These are phyloP conservation scores for Byssochlamys sp. DNA, from an alignment of 2,329 filamentous ascomycete species.

Conservation along the genomic window DNA sequence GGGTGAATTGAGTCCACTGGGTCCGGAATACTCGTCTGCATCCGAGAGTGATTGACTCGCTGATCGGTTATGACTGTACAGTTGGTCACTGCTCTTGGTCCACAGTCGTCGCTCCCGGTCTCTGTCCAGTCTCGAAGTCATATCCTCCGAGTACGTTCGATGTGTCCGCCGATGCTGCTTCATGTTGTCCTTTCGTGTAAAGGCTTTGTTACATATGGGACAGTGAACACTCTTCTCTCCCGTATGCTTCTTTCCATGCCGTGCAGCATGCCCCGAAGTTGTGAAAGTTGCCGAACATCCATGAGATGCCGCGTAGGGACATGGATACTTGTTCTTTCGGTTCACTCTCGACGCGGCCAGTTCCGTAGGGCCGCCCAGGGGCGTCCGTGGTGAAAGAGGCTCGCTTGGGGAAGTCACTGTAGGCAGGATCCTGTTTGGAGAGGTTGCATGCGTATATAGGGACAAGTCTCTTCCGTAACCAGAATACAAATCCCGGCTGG, in stretches of 20 bases:
- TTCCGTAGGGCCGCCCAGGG: constrained; percentile 16
- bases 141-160: constrained; percentile 27
- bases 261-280: constrained; percentile 57
- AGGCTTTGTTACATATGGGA: constrained; percentile 58
- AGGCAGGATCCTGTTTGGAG: constrained; percentile 16
- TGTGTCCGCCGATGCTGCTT: constrained; percentile 59
- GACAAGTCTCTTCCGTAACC: constrained; percentile 9
- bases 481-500: background rate
- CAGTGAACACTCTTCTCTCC: constrained; percentile 60
- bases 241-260: constrained; percentile 59
- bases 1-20: background rate
- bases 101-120: constrained; percentile 5
- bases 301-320: constrained; percentile 51
- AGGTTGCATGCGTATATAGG: constrained; percentile 14
- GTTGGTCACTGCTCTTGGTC: background rate
- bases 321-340: constrained; percentile 57
- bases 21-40: background rate
- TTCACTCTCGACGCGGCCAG: constrained; percentile 14
- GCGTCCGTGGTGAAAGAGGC: constrained; percentile 18
- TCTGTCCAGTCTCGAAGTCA: constrained; percentile 12
- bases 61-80: background rate
- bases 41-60: background rate
- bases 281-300: constrained; percentile 55
- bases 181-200: constrained; percentile 62
- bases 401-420: constrained; percentile 15